Evolutionary conservation across 2,329 filamentous ascomycete genomes (phyloP).

Genomic region (Fusarium nygamai): DNA sequence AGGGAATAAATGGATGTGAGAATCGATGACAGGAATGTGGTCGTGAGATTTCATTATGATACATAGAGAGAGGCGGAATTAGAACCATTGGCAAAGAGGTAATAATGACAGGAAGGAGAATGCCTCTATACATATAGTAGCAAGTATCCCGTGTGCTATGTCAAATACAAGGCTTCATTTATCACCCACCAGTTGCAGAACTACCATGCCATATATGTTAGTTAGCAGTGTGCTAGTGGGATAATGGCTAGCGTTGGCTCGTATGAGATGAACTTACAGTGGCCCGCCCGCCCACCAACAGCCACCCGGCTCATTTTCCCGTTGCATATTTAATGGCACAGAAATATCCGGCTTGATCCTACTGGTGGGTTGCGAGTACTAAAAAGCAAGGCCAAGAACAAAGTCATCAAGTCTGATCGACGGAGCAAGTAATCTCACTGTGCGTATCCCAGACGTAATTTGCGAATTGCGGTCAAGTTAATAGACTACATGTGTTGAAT

Average conservation of each 20-base stretch:
- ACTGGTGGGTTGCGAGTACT: neutral
- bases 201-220: neutral
- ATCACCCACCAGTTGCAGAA: neutral
- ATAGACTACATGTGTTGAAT: neutral
- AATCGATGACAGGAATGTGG: neutral
- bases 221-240: neutral
- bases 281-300: neutral
- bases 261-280: neutral
- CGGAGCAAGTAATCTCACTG: neutral
- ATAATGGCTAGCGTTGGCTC: neutral
- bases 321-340: neutral
- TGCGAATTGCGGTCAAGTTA: neutral
- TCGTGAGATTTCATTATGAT: neutral
- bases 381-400: too few relatives aligned
- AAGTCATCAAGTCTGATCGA: too few relatives aligned
- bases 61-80: neutral
- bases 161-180: neutral
- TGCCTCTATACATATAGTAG: neutral
- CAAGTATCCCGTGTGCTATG: neutral
- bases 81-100: rapidly evolving
- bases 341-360: neutral
- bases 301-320: neutral
- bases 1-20: neutral
- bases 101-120: neutral
- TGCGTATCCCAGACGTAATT: too few relatives aligned